These are phyloP conservation scores for Handroanthus guayacan DNA, from an alignment of 257 asterid genomes.

Conservation along the genomic window DNA sequence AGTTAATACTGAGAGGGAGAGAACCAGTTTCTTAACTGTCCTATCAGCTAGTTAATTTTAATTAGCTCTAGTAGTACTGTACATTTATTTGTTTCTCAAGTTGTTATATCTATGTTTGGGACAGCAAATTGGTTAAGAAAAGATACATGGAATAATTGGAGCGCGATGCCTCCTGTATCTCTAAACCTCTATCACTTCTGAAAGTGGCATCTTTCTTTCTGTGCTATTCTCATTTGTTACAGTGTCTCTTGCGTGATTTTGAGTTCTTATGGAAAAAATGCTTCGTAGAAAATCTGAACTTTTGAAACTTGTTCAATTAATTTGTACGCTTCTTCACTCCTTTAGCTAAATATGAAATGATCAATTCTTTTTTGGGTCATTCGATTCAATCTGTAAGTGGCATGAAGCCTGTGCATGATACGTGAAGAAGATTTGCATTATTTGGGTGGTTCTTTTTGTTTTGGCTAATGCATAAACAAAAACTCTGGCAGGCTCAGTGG, in stretches of 20 bases:
- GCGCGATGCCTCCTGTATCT: background rate
- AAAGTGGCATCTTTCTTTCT: background rate
- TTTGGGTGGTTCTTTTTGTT: constrained; percentile 2
- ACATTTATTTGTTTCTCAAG: background rate
- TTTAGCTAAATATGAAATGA: background rate
- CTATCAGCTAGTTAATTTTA: background rate
- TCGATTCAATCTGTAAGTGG: constrained; percentile 2
- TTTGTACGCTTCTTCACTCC: constrained; percentile 11
- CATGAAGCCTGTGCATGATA: constrained; percentile 18
- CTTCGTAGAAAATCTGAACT: background rate
- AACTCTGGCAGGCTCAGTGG: no score
- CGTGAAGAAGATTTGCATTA: background rate
- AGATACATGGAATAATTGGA: background rate
- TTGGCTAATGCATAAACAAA: no score
- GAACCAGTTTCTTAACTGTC: background rate
- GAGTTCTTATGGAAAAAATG: background rate
- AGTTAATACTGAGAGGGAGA: background rate
- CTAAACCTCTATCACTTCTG: background rate
- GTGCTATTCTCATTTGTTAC: background rate
- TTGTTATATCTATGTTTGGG: background rate
- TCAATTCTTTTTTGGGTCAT: background rate
- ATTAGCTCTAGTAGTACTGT: background rate
- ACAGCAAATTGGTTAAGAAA: background rate
- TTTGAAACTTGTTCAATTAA: constrained; percentile 1
- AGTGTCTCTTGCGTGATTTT: background rate